Percentiles rank a stretch among this genome's conserved stretches.
Evolutionary conservation across 495 filamentous ascomycete species (phyloP).

Genomic region (Aspergillus avenaceus): DNA sequence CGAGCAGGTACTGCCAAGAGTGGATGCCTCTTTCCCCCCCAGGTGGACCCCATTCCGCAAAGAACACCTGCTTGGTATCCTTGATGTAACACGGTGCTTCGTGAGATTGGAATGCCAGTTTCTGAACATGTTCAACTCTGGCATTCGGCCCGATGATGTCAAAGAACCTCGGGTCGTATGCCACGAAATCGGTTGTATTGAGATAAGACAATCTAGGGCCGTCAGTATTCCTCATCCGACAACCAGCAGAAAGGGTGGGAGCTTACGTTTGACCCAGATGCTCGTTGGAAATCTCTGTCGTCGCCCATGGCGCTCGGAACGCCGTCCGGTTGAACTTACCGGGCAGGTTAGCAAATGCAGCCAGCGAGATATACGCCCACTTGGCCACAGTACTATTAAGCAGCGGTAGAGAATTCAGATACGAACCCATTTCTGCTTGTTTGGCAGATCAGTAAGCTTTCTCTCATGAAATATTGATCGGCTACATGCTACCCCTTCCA

Average conservation of each 20-base stretch:
- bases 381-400: conserved; percentile 3
- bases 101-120: conserved; percentile 10
- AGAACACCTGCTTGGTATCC: conserved; percentile 10
- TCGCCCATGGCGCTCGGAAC: conserved; percentile 4
- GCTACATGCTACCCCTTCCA: too few relatives aligned
- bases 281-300: background rate
- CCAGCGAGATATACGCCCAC: conserved; percentile 5
- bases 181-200: conserved; percentile 14
- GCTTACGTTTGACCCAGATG: background rate
- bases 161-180: conserved; percentile 9
- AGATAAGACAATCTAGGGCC: background rate
- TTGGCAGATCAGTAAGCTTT: too few relatives aligned
- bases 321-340: conserved; percentile 1
- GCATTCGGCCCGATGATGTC: conserved; percentile 10
- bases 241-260: background rate
- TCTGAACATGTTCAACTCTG: conserved; percentile 12
- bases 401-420: conserved; percentile 1
- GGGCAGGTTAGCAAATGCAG: conserved; percentile 5
- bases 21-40: conserved; percentile 10
- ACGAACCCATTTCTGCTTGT: background rate
- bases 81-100: conserved; percentile 14
- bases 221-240: background rate
- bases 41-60: conserved; percentile 14
- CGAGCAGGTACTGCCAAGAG: conserved; percentile 14
- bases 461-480: too few relatives aligned